Conservation (phyloP, 1,139 yeast genomes). For the Lodderomyces jiufengensis region DNA sequence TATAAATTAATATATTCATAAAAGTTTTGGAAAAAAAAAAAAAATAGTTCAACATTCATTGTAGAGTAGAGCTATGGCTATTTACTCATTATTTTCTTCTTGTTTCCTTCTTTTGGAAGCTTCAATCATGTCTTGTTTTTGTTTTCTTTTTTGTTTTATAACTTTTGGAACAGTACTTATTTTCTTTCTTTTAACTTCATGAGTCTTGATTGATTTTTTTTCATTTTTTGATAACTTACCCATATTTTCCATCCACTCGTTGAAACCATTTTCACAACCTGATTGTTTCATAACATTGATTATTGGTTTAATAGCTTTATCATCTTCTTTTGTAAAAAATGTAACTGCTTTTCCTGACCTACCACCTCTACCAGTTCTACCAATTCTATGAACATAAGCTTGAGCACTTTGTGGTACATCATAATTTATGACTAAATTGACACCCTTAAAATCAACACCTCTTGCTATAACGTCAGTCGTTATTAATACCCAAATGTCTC, state of each 20-base stretch:
- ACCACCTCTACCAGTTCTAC: slow-evolving; percentile 98
- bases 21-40: background rate
- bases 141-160: slow-evolving; percentile 60
- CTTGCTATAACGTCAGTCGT: slow-evolving; percentile 95
- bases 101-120: slow-evolving; percentile 68
- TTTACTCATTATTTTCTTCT: slow-evolving; percentile 1
- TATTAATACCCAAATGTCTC: slow-evolving; percentile 93
- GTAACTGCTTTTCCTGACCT: slow-evolving; percentile 84
- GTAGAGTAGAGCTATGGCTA: slow-evolving; percentile 1
- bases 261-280: slow-evolving; percentile 63
- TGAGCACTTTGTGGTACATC: slow-evolving; percentile 95
- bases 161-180: slow-evolving; percentile 86
- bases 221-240: slow-evolving; percentile 67
- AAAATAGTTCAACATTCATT: background rate
- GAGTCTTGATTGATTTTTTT: slow-evolving; percentile 59
- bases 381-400: slow-evolving; percentile 95
- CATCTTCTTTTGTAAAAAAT: slow-evolving; percentile 88
- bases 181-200: slow-evolving; percentile 61
- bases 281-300: slow-evolving; percentile 94
- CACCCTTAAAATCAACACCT: slow-evolving; percentile 97
- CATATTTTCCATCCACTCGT: slow-evolving; percentile 79
- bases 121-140: slow-evolving; percentile 67
- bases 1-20: slow-evolving; percentile 1
- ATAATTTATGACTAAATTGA: slow-evolving; percentile 88
- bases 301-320: slow-evolving; percentile 71